Conservation (phyloP, 2,329 filamentous ascomycete species). For the Monilinia polystroma region DNA sequence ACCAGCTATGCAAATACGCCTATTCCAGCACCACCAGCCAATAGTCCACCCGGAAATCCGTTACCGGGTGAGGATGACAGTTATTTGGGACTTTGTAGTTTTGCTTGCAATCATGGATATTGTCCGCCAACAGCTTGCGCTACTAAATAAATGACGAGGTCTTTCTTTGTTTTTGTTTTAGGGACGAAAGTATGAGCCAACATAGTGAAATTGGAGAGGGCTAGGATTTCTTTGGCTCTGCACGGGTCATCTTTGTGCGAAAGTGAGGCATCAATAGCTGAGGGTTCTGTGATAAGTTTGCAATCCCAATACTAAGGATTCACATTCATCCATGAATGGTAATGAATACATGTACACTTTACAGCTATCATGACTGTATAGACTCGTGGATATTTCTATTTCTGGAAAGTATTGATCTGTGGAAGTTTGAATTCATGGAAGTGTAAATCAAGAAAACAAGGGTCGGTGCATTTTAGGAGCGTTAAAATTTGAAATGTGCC, state of each 20-base stretch:
- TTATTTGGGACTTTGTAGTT: slow-evolving; percentile 49
- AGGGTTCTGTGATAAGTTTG: too few species aligned
- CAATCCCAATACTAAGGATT: background rate
- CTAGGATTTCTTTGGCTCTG: background rate
- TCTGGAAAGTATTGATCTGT: background rate
- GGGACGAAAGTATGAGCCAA: too few species aligned
- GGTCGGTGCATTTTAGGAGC: too few species aligned
- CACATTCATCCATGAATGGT: background rate
- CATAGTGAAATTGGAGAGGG: background rate
- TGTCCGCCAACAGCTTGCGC: slow-evolving; percentile 22
- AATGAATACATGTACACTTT: too few species aligned
- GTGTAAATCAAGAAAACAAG: too few species aligned
- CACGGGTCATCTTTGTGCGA: background rate
- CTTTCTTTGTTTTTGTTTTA: background rate
- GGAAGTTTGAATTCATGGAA: background rate
- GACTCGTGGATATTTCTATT: background rate
- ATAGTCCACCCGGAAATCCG: slow-evolving; percentile 41
- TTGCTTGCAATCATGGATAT: slow-evolving; percentile 48
- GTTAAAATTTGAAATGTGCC: background rate
- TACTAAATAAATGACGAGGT: background rate
- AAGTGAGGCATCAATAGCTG: background rate
- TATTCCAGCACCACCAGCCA: slow-evolving; percentile 32
- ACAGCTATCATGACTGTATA: too few species aligned
- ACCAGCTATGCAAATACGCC: slow-evolving; percentile 26
- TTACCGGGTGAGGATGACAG: slow-evolving; percentile 39